These are phyloP conservation scores for Colletotrichum sp. DNA, from an alignment of 2,329 filamentous ascomycete species.

Conservation along the genomic window DNA sequence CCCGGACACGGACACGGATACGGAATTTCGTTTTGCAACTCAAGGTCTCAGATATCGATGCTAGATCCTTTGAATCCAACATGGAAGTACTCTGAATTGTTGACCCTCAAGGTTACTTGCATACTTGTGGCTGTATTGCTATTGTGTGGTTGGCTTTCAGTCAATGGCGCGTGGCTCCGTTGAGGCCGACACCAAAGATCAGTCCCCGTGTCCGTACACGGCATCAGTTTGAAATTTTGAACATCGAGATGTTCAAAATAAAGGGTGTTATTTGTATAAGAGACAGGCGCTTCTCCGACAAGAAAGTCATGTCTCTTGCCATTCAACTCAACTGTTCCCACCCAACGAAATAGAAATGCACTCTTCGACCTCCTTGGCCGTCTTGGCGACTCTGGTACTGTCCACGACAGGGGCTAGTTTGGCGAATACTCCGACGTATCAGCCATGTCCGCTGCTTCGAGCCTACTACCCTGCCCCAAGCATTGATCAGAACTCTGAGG, in stretches of 20 bases:
- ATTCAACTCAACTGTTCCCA: neutral
- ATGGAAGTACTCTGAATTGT: neutral
- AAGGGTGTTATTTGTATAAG: neutral
- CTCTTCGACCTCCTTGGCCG: neutral
- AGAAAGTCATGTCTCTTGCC: rapidly evolving
- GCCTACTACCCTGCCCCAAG: constrained; percentile 23
- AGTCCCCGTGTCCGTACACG: neutral
- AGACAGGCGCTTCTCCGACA: neutral
- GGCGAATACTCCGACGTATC: constrained; percentile 1
- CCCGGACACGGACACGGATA: constrained; percentile 24
- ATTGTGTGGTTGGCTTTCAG: neutral
- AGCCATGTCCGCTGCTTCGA: constrained; percentile 23
- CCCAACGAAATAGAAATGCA: neutral
- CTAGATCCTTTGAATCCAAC: neutral
- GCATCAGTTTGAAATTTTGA: neutral
- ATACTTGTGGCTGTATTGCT: neutral
- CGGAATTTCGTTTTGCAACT: neutral
- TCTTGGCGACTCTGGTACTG: neutral
- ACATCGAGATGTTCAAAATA: neutral
- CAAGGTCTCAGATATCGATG: neutral
- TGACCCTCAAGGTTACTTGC: neutral
- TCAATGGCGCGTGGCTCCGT: neutral
- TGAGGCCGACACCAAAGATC: neutral
- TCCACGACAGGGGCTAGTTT: neutral
- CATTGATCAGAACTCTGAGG: constrained; percentile 11